Base-by-base conservation (phyloP, 2,329 filamentous ascomycete genomes). In the Aureobasidium sp. region DNA sequence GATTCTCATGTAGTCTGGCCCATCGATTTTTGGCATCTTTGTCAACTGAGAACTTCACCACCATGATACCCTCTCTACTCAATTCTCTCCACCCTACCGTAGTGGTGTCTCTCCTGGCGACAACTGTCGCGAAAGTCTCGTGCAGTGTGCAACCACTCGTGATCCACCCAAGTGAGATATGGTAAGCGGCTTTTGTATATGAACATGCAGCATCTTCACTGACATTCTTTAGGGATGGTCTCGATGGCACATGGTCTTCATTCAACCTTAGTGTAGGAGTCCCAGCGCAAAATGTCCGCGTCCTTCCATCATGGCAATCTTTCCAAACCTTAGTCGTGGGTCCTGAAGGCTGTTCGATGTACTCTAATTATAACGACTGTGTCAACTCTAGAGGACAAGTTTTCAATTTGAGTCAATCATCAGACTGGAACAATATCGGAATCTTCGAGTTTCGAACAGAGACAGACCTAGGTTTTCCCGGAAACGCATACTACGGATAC, bases 321-420 rank as follows among this genome's bases (percentile, higher is more conserved):
- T 89, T 88, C 39, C 87, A 90, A 72, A 85, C 87, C 47, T 90
- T 87, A 87, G 81, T 84, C 3, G 76, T 91, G 42, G 79, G 85
- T 58, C 75, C 80, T 1, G 77, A 79, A 63, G 85, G 84, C 61
- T 88, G 85, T 64, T 67, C 70, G 9, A 64, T 67, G n/a, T 67
- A 69, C 11, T 70, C 71, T 50, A 65, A 70, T 62, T 65, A 68
- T 49, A 65, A 70, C 45, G 54, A 64, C 5, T 90, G 88, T 69
- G 75, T 73, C 57, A 71, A 77, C 11, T 77, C 77, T 35, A 81
- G 87, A 63, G 88, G 88, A 14, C 79, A 78, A 50, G 74, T 85
- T 14, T 89, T 84, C 70, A 77, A 83, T 63, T 73, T 76, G 17
- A 73, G 70, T 17, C 68, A 75, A 24, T 89, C 86, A 2, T 76